Percentiles rank a stretch among this genome's conserved stretches.
Evolutionary conservation across 805 yeast species (phyloP).

Genomic region (Zygosaccharomyces rouxii): DNA sequence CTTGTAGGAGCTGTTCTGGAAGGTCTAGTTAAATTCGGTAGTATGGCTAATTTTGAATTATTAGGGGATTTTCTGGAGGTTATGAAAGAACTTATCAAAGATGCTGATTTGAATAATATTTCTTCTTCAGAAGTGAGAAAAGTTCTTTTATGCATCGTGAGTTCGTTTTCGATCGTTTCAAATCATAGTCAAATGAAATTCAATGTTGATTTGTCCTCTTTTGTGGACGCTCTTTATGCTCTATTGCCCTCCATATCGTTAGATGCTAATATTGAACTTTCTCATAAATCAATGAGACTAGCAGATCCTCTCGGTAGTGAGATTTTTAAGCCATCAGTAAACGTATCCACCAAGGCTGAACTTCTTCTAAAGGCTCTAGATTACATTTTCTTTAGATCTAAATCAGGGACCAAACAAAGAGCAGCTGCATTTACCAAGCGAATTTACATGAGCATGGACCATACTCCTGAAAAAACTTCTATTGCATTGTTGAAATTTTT

Average conservation of each 20-base stretch:
- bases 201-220: constrained; percentile 75
- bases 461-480: constrained; percentile 84
- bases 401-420: constrained; percentile 59
- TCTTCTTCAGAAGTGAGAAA: constrained; percentile 58
- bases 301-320: constrained; percentile 65
- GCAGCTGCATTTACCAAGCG: constrained; percentile 82
- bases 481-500: constrained; percentile 73
- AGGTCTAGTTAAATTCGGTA: constrained; percentile 87
- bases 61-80: constrained; percentile 91
- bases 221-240: constrained; percentile 69
- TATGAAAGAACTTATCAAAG: constrained; percentile 70
- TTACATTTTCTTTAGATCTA: constrained; percentile 71
- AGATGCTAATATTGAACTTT: constrained; percentile 81
- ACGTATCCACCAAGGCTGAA: constrained; percentile 86
- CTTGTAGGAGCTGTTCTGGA: constrained; percentile 85
- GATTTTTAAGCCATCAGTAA: constrained; percentile 62
- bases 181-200: constrained; percentile 70
- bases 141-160: constrained; percentile 73
- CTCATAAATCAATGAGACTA: constrained; percentile 73
- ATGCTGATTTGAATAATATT: constrained; percentile 44
- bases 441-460: constrained; percentile 58
- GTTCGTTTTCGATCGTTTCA: constrained; percentile 80
- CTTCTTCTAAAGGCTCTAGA: constrained; percentile 73
- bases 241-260: constrained; percentile 62
- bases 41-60: constrained; percentile 85